These are phyloP conservation scores for Scytalidium sp. DNA, from an alignment of 2,329 filamentous ascomycete genomes.

Conservation along the genomic window DNA sequence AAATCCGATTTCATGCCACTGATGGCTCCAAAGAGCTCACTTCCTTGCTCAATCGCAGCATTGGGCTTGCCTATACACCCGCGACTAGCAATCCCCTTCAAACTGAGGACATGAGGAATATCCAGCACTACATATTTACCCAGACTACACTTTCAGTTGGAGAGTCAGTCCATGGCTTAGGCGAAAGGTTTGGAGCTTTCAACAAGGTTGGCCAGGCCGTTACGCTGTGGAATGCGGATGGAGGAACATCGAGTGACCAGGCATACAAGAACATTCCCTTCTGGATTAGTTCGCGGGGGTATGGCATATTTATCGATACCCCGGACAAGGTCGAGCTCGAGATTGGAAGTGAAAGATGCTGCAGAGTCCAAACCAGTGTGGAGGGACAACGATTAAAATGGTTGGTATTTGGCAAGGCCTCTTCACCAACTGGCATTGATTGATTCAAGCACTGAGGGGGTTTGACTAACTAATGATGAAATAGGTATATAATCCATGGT, in stretches of 20 bases:
- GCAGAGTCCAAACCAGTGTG: constrained; percentile 66
- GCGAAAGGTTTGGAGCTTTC: constrained; percentile 73
- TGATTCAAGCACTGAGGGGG: not conserved
- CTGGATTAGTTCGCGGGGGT: constrained; percentile 69
- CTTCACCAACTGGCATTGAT: not conserved
- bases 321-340: constrained; percentile 69
- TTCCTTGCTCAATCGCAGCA: constrained; percentile 50
- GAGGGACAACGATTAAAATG: constrained; percentile 69
- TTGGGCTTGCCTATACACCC: constrained; percentile 55
- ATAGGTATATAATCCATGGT: constrained; percentile 65
- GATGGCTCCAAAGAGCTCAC: constrained; percentile 50
- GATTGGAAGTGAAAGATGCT: constrained; percentile 71
- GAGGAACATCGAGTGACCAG: constrained; percentile 66
- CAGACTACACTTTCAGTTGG: constrained; percentile 53
- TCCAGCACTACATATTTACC: constrained; percentile 55
- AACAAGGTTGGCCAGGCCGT: constrained; percentile 73
- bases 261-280: constrained; percentile 72
- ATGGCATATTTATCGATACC: constrained; percentile 73
- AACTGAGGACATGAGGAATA: constrained; percentile 49
- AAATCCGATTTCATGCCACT: constrained; percentile 51
- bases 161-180: constrained; percentile 71
- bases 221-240: constrained; percentile 61
- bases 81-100: constrained; percentile 49
- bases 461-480: not conserved
- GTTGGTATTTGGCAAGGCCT: constrained; percentile 17